Percentiles rank a stretch among this genome's conserved stretches.
These are phyloP conservation scores for Lipomyces starkeyi DNA, from an alignment of 805 yeast species.

Conservation along the genomic window DNA sequence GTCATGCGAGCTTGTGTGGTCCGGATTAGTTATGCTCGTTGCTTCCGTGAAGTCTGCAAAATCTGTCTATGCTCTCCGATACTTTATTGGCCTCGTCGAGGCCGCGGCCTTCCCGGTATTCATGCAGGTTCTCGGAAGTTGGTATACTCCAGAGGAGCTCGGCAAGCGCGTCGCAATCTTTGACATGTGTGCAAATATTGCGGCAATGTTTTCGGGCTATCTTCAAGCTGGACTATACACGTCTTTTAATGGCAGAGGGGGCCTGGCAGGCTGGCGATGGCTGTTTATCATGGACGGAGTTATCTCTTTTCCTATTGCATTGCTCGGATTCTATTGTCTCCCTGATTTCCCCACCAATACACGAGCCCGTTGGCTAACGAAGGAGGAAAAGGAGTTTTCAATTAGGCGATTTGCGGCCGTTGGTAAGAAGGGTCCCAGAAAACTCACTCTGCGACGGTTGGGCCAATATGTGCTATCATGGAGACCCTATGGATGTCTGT, in stretches of 20 bases:
- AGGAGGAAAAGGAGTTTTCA: slow-evolving; percentile 15
- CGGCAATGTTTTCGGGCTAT: slow-evolving; percentile 54
- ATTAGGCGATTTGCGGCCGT: slow-evolving; percentile 25
- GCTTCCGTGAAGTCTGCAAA: slow-evolving; percentile 58
- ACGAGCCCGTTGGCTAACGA: slow-evolving; percentile 24
- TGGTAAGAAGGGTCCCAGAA: slow-evolving; percentile 20
- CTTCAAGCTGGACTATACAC: slow-evolving; percentile 51
- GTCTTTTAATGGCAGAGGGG: slow-evolving; percentile 53
- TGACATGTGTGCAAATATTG: slow-evolving; percentile 50
- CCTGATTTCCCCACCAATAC: slow-evolving; percentile 58
- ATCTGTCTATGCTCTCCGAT: slow-evolving; percentile 63
- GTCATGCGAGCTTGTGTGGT: slow-evolving; percentile 66
- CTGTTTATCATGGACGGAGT: slow-evolving; percentile 67
- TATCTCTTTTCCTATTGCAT: slow-evolving; percentile 48
- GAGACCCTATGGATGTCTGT: slow-evolving; percentile 17
- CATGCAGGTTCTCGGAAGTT: slow-evolving; percentile 53
- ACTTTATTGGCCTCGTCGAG: slow-evolving; percentile 71
- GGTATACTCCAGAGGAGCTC: slow-evolving; percentile 62
- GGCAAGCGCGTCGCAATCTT: slow-evolving; percentile 51
- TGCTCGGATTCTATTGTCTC: slow-evolving; percentile 50
- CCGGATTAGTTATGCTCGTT: slow-evolving; percentile 57
- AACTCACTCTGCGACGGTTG: slow-evolving; percentile 23
- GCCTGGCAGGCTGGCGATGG: slow-evolving; percentile 69
- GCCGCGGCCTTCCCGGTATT: slow-evolving; percentile 65
- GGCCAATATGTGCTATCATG: slow-evolving; percentile 12